Percentiles rank a stretch among this genome's conserved stretches.
Conservation (phyloP, 2,329 filamentous ascomycete species). For the Clonostachys sp. region DNA sequence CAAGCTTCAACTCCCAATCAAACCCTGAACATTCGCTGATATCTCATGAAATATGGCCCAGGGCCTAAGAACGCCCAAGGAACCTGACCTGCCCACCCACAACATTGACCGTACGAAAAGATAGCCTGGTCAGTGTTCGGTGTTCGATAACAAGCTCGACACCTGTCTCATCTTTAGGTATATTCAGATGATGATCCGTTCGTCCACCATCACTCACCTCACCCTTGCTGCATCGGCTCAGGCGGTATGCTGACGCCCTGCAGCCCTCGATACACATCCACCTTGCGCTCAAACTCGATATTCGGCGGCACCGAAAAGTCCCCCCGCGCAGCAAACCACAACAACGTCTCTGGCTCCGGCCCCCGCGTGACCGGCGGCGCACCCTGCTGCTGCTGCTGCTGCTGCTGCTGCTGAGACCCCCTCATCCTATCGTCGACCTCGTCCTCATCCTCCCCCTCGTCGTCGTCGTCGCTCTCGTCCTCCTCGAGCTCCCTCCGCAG, state of each 20-base stretch:
- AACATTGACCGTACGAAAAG: no score
- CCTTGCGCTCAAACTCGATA: slow-evolving; percentile 34
- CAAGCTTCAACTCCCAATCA: no score
- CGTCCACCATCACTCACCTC: no score
- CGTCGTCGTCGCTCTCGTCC: slow-evolving; percentile 50
- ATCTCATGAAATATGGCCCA: no score
- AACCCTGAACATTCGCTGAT: no score
- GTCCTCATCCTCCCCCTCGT: slow-evolving; percentile 49
- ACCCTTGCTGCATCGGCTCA: no score
- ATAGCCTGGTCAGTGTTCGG: no score
- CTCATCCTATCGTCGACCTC: slow-evolving; percentile 23
- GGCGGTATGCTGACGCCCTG: slow-evolving; percentile 19
- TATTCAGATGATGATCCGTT: no score
- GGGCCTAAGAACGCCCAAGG: no score
- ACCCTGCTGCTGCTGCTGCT: slow-evolving; percentile 9
- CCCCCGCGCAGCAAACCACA: slow-evolving; percentile 39
- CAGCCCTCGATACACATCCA: slow-evolving; percentile 20
- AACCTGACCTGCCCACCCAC: no score
- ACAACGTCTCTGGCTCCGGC: slow-evolving; percentile 38
- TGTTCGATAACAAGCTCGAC: no score
- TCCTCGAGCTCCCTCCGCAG: slow-evolving; percentile 51
- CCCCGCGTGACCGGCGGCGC: slow-evolving; percentile 18
- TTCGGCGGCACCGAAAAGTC: slow-evolving; percentile 39
- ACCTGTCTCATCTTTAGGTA: no score
- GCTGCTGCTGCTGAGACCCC: slow-evolving; percentile 7